Percentiles rank a stretch among this genome's conserved stretches.
phyloP scores from a whole-genome alignment of 2,329 filamentous ascomycete species.

The Aspergillus fijiensis region DNA sequence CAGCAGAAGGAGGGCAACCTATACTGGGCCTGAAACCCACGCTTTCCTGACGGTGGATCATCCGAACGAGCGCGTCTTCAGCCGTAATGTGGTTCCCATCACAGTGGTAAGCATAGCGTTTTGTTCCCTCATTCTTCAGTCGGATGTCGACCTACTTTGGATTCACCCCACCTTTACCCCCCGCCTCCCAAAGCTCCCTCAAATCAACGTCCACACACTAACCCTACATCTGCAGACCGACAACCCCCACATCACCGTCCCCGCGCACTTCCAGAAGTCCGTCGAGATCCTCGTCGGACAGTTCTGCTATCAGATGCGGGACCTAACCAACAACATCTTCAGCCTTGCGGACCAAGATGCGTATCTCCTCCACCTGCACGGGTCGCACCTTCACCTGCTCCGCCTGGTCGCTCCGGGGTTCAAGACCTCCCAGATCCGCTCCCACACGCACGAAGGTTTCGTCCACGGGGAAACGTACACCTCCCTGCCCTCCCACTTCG shows the following conservation, averaged over 20 bases:
- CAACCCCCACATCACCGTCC: slow-evolving; percentile 13
- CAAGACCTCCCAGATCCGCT: slow-evolving; percentile 27
- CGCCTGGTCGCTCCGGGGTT: slow-evolving; percentile 29
- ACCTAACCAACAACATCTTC: slow-evolving; percentile 20
- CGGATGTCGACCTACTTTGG: slow-evolving; percentile 18
- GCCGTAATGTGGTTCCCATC: slow-evolving; percentile 12
- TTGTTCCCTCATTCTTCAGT: neutral
- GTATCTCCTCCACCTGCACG: slow-evolving; percentile 30
- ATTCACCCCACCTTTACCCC: neutral
- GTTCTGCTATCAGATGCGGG: slow-evolving; percentile 21
- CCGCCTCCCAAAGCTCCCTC: neutral
- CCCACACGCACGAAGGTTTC: slow-evolving; percentile 14
- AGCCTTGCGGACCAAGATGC: slow-evolving; percentile 30
- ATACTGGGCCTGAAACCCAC: neutral
- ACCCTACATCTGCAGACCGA: slow-evolving; percentile 17
- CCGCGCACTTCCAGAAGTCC: slow-evolving; percentile 19
- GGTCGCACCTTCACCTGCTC: slow-evolving; percentile 29
- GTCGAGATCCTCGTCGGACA: slow-evolving; percentile 31
- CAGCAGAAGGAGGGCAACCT: neutral
- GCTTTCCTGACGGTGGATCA: slow-evolving; percentile 14
- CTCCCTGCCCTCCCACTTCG: neutral
- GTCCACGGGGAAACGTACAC: neutral
- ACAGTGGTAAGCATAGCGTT: slow-evolving; percentile 17
- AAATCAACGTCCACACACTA: neutral
- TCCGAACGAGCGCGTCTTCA: slow-evolving; percentile 2